These are phyloP conservation scores for Penicillium nucicola DNA, from an alignment of 495 filamentous ascomycete genomes.

Conservation along the genomic window DNA sequence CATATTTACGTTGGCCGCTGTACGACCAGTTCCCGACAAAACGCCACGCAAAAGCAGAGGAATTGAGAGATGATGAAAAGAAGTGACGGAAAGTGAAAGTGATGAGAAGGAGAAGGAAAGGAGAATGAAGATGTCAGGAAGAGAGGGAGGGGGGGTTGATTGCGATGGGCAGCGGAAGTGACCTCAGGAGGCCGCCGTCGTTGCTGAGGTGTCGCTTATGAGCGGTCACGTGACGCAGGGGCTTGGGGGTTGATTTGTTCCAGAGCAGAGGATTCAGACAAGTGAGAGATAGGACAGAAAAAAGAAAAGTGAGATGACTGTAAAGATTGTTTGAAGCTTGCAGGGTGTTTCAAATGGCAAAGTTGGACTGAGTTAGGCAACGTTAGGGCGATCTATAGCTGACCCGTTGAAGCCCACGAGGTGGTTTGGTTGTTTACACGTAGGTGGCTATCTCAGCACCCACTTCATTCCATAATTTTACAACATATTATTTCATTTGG, in stretches of 20 bases:
- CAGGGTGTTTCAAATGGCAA: too few relatives aligned
- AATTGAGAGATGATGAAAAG: slow-evolving; percentile 19
- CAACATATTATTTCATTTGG: too few relatives aligned
- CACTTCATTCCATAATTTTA: background rate
- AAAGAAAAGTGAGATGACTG: background rate
- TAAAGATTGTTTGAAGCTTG: background rate
- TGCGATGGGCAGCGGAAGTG: slow-evolving; percentile 34
- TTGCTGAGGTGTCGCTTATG: slow-evolving; percentile 51
- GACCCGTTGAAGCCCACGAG: background rate
- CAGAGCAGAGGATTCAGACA: background rate
- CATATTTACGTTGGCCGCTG: slow-evolving; percentile 55
- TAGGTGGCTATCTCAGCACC: background rate
- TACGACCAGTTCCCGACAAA: slow-evolving; percentile 49
- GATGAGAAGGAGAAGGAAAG: slow-evolving; percentile 12
- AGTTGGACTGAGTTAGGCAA: too few relatives aligned
- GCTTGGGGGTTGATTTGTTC: background rate
- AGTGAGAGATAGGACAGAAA: background rate
- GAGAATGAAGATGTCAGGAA: slow-evolving; percentile 13
- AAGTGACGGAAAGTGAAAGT: slow-evolving; percentile 16
- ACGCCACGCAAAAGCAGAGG: slow-evolving; percentile 42
- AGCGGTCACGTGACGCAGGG: slow-evolving; percentile 37
- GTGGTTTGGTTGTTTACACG: background rate
- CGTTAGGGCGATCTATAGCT: background rate
- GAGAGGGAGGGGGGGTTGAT: slow-evolving; percentile 14
- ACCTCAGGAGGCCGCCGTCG: slow-evolving; percentile 45